These are phyloP conservation scores for Nannochloris sp. DNA, from an alignment of 139 green algal genomes.

Conservation along the genomic window DNA sequence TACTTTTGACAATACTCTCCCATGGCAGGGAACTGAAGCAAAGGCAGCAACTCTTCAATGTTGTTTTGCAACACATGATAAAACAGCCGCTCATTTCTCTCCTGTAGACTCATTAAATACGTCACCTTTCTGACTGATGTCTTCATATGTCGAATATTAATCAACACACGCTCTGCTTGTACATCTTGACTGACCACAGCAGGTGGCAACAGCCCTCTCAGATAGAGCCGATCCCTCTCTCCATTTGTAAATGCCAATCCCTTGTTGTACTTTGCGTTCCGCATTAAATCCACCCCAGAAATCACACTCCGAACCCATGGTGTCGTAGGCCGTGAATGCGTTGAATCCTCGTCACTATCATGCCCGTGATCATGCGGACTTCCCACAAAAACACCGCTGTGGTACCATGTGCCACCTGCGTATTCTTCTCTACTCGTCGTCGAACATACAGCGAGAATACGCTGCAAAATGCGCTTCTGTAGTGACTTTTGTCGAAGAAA, in stretches of 20 bases:
- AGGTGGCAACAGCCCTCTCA: slow-evolving; percentile 77
- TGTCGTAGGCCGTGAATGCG: not conserved
- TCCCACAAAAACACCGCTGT: too few relatives aligned
- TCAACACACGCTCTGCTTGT: slow-evolving; percentile 67
- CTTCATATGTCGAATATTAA: slow-evolving; percentile 68
- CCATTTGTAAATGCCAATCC: slow-evolving; percentile 69
- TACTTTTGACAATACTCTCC: slow-evolving; percentile 57
- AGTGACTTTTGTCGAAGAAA: too few relatives aligned
- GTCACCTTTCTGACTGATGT: slow-evolving; percentile 59
- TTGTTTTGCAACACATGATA: slow-evolving; percentile 73
- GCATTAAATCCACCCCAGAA: slow-evolving; percentile 69
- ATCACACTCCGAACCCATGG: slow-evolving; percentile 54
- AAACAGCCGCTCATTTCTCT: slow-evolving; percentile 85
- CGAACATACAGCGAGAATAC: too few relatives aligned
- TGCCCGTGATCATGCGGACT: not conserved
- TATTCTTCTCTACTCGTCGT: too few relatives aligned
- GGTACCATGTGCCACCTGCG: too few relatives aligned
- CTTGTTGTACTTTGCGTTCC: slow-evolving; percentile 79
- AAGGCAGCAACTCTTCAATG: slow-evolving; percentile 76
- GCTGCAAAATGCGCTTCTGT: too few relatives aligned
- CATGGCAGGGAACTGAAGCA: slow-evolving; percentile 61
- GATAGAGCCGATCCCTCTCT: slow-evolving; percentile 74
- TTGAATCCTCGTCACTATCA: not conserved
- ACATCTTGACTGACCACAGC: slow-evolving; percentile 68
- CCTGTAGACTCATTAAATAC: slow-evolving; percentile 64